Percentiles rank a stretch among this genome's conserved stretches.
These are phyloP conservation scores for Plicaturopsis crispa DNA, from an alignment of 768 basidiomycete species.

Conservation along the genomic window DNA sequence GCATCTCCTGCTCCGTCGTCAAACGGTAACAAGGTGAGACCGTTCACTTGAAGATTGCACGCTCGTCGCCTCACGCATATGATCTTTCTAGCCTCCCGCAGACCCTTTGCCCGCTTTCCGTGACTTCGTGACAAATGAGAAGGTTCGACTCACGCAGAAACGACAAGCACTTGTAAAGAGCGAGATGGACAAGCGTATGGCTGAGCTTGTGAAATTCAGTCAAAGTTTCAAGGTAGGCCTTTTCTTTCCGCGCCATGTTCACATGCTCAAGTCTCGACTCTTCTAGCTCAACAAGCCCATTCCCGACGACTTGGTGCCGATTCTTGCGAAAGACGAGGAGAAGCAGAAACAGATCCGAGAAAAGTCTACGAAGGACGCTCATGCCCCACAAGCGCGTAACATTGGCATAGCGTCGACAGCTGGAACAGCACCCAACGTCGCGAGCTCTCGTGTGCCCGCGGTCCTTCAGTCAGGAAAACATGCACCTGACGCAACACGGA, in stretches of 20 bases:
- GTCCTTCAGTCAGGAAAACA: conserved; percentile 18
- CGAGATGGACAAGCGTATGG: conserved; percentile 92
- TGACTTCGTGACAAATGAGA: conserved; percentile 89
- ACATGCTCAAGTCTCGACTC: conserved; percentile 1
- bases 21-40: conserved; percentile 47
- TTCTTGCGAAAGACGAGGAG: conserved; percentile 89
- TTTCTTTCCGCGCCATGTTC: neutral
- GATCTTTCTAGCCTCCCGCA: conserved; percentile 44
- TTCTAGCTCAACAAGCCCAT: conserved; percentile 89
- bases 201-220: conserved; percentile 90
- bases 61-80: conserved; percentile 2
- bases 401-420: conserved; percentile 47
- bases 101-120: conserved; percentile 83
- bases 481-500: conserved; percentile 20
- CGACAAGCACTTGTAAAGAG: conserved; percentile 82
- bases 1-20: conserved; percentile 58
- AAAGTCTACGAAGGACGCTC: conserved; percentile 64
- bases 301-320: conserved; percentile 88
- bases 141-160: conserved; percentile 85
- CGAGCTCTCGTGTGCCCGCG: conserved; percentile 32
- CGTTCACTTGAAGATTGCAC: conserved; percentile 9
- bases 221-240: conserved; percentile 82
- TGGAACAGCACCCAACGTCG: conserved; percentile 37
- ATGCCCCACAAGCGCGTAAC: conserved; percentile 56
- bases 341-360: conserved; percentile 81